These are phyloP conservation scores for Nitzschia inconspicua DNA, from an alignment of 108 stramenopile genomes.

Conservation along the genomic window DNA sequence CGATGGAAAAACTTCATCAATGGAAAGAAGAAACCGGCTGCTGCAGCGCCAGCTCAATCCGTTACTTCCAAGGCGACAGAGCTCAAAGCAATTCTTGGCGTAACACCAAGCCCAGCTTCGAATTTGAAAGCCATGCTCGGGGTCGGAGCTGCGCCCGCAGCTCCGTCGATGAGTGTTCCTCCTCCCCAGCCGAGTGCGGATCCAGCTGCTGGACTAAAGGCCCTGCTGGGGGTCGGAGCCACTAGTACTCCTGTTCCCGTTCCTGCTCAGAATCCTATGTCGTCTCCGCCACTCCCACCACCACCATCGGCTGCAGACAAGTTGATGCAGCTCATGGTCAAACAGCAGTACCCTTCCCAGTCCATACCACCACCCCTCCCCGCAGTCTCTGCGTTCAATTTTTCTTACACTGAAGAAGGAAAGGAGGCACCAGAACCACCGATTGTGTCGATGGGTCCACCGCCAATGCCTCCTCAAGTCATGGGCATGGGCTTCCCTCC, in stretches of 20 bases:
- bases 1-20: conserved; percentile 47
- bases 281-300: conserved; percentile 11
- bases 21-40: background rate
- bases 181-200: conserved; percentile 6
- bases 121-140: conserved; percentile 68
- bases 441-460: conserved; percentile 5
- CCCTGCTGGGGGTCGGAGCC: conserved; percentile 21
- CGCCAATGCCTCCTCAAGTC: conserved; percentile 1
- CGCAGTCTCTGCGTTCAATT: conserved; percentile 58
- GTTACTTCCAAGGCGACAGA: conserved; percentile 1
- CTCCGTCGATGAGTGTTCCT: background rate
- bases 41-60: background rate
- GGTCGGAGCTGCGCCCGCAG: conserved; percentile 19
- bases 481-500: conserved; percentile 11
- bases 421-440: conserved; percentile 44
- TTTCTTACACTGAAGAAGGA: conserved; percentile 80
- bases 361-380: conserved; percentile 15
- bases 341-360: conserved; percentile 7
- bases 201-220: conserved; percentile 34
- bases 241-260: background rate
- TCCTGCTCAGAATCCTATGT: conserved; percentile 6
- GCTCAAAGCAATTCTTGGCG: conserved; percentile 42
- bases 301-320: conserved; percentile 60
- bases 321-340: conserved; percentile 57
- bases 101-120: conserved; percentile 19